These are phyloP conservation scores for Talaromyces albobiverticillius DNA, from an alignment of 2,329 filamentous ascomycete species.

Conservation along the genomic window DNA sequence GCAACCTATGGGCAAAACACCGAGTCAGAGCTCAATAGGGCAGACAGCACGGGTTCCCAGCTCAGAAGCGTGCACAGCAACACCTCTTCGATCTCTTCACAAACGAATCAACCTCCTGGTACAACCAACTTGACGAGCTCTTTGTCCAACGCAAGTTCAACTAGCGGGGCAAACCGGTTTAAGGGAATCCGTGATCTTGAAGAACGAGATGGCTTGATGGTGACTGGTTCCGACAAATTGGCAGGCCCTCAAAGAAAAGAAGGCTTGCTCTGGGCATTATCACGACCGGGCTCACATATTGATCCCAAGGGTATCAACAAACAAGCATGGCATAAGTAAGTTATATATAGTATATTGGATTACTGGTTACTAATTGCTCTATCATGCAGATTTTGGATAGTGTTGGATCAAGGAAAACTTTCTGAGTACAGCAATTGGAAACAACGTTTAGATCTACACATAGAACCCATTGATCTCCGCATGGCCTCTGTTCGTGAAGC, in stretches of 20 bases:
- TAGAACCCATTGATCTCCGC: constrained; percentile 94
- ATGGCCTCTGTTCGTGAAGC: constrained; percentile 97
- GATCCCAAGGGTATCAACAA: constrained; percentile 95
- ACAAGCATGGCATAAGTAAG: constrained; percentile 97
- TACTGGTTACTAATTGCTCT: background rate
- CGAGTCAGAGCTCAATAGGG: constrained; percentile 68
- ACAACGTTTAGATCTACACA: constrained; percentile 91
- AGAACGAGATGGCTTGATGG: constrained; percentile 65
- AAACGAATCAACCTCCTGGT: constrained; percentile 30
- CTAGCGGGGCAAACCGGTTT: constrained; percentile 59
- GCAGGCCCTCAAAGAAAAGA: constrained; percentile 76
- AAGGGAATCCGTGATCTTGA: constrained; percentile 91
- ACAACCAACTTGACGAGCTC: constrained; percentile 22
- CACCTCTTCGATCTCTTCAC: constrained; percentile 45
- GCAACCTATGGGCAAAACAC: constrained; percentile 54
- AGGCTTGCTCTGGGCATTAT: constrained; percentile 90
- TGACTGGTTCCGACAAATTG: constrained; percentile 54
- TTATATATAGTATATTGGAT: constrained; percentile 21
- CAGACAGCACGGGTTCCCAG: constrained; percentile 72
- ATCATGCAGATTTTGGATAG: constrained; percentile 83
- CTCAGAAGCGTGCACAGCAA: constrained; percentile 52
- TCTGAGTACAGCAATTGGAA: constrained; percentile 99
- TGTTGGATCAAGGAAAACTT: constrained; percentile 91
- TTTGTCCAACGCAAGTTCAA: constrained; percentile 14
- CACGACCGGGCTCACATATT: constrained; percentile 86